phyloP scores from a whole-genome alignment of 2,329 filamentous ascomycete genomes.

The Colletotrichum australisinense region DNA sequence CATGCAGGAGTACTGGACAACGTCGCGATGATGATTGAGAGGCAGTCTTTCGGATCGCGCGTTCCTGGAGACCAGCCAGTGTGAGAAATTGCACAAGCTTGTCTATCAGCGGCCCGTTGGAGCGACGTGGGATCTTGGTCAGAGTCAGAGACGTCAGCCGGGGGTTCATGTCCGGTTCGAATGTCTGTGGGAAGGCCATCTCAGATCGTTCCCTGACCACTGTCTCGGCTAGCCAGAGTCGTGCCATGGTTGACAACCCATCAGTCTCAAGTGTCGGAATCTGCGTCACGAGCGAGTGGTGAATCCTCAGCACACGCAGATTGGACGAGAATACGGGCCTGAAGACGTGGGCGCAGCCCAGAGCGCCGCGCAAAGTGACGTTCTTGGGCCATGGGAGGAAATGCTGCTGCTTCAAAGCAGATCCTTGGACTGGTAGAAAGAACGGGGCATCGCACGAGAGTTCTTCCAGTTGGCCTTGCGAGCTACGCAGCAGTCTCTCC shows the following conservation, averaged over 20 bases:
- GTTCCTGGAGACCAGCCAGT: slow-evolving; percentile 61
- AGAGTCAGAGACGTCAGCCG: slow-evolving; percentile 64
- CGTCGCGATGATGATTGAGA: slow-evolving; percentile 42
- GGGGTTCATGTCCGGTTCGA: slow-evolving; percentile 67
- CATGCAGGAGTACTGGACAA: slow-evolving; percentile 56
- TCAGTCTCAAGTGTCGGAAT: slow-evolving; percentile 57
- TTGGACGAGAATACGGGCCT: slow-evolving; percentile 65
- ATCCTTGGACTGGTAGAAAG: slow-evolving; percentile 37
- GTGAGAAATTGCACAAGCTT: slow-evolving; percentile 60
- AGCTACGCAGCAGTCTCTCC: slow-evolving; percentile 53
- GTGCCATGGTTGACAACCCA: slow-evolving; percentile 48
- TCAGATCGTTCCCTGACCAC: slow-evolving; percentile 55
- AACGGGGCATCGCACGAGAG: slow-evolving; percentile 60
- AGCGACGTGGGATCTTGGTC: slow-evolving; percentile 65
- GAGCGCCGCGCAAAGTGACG: slow-evolving; percentile 53
- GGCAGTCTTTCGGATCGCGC: slow-evolving; percentile 49
- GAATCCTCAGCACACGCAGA: slow-evolving; percentile 63
- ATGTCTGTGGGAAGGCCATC: slow-evolving; percentile 58
- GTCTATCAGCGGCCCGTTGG: slow-evolving; percentile 60
- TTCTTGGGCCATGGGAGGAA: slow-evolving; percentile 42
- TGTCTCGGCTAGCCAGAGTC: slow-evolving; percentile 58
- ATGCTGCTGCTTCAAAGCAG: slow-evolving; percentile 15
- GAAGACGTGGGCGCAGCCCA: slow-evolving; percentile 59
- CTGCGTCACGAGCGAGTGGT: slow-evolving; percentile 70
- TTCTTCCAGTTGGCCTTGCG: slow-evolving; percentile 60